phyloP scores from a whole-genome alignment of 163 green algal genomes.

The Prototheca cutis region DNA sequence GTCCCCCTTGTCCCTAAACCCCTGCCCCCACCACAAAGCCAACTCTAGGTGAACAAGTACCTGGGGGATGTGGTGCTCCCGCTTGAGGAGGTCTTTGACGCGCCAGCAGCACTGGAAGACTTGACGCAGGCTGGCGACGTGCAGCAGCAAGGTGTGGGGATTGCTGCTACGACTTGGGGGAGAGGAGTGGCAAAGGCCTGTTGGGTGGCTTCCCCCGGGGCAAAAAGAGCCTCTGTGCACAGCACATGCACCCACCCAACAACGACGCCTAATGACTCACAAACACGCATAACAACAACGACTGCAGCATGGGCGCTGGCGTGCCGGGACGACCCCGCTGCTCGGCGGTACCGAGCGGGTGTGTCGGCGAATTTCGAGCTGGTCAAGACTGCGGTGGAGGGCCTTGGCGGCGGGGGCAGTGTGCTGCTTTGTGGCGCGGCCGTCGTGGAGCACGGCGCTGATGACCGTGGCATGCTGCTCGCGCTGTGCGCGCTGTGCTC shows the following conservation, averaged over 20 bases:
- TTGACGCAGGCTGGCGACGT: not conserved
- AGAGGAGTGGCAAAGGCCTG: too few relatives aligned
- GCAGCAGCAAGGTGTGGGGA: not conserved
- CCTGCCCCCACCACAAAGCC: too few relatives aligned
- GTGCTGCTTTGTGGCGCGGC: slow-evolving; percentile 21
- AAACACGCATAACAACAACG: too few relatives aligned
- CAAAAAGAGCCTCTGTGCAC: too few relatives aligned
- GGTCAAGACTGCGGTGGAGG: slow-evolving; percentile 27
- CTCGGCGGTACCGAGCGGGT: slow-evolving; percentile 14
- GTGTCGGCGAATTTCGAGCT: slow-evolving; percentile 48
- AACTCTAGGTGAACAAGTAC: slow-evolving; percentile 43
- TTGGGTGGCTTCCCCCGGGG: too few relatives aligned
- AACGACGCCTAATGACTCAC: too few relatives aligned
- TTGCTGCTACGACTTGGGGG: too few relatives aligned
- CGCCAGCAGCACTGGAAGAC: not conserved
- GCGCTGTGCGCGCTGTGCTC: slow-evolving; percentile 57
- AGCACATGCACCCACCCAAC: too few relatives aligned
- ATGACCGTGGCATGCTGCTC: slow-evolving; percentile 47
- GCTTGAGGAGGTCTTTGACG: slow-evolving; percentile 11
- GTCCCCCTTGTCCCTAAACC: too few relatives aligned
- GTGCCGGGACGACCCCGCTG: not conserved
- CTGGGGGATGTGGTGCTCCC: slow-evolving; percentile 21
- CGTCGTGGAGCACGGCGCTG: slow-evolving; percentile 38
- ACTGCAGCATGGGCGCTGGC: not conserved
- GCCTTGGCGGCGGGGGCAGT: slow-evolving; percentile 29